Evolutionary conservation across 1,139 yeast genomes (phyloP), one percentile per base, ranked within the genome.

Genomic region (Protomyces inundatus): DNA sequence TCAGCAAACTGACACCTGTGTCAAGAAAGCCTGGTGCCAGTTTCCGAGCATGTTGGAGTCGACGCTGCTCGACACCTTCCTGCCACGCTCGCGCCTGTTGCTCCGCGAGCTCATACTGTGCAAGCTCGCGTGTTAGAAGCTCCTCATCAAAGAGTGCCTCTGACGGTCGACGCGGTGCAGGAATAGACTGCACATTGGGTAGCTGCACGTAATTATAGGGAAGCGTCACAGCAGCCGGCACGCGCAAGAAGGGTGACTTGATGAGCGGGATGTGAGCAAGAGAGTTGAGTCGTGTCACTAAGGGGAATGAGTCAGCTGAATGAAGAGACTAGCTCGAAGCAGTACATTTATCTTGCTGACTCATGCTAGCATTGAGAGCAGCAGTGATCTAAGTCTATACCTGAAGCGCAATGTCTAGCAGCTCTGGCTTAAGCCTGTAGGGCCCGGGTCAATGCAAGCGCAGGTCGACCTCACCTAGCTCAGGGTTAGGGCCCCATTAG

Each of bases 21-120:
- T 64, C 66, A 9, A 64, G 58, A 35, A 56, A 64, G 6, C 66
- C 66, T 7, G 66, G 66, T 6, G 66, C 66, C 3, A 64, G 39
- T 33, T 51, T 30, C 4, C 61, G 52, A 10, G 65, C 66, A 16
- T 55, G 54, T 6, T 33, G 45, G 36, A 64, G 32, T 5, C 45
- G 34, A 32, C 51, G 46, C 48, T 50, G 57, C 46, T 45, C 37
- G 1, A 39, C 40, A 6, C 33, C 35, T 37, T 45, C 40, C 50
- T 55, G 54, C 65, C 65, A 64, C 39, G n/a, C 37, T 10, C 34
- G 57, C 46, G 54, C 10, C 12, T 16, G 12, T 16, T 51, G 40
- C 23, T 34, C 14, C 23, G 61, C 61, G 4, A 16, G 12, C 16
- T 40, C 48, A 3, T 16, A 9, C 30, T 34, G 32, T 40, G 30